These are phyloP conservation scores for Ceratocystis papillata DNA, from an alignment of 2,329 filamentous ascomycete species.

Conservation along the genomic window DNA sequence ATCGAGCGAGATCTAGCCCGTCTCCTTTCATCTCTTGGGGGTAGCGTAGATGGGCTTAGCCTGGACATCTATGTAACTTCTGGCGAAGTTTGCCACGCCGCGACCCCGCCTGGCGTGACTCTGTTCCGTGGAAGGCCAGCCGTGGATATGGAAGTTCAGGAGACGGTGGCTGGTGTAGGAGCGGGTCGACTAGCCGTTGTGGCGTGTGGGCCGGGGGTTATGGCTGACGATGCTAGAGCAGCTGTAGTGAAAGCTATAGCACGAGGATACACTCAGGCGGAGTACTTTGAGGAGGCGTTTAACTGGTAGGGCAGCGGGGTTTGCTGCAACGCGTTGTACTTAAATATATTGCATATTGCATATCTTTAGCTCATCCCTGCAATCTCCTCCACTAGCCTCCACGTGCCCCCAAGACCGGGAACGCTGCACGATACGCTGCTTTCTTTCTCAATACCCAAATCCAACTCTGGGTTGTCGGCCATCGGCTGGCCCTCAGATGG, in stretches of 20 bases:
- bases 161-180: slow-evolving; percentile 26
- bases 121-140: slow-evolving; percentile 31
- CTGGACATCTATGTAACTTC: slow-evolving; percentile 34
- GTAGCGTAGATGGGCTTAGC: not conserved
- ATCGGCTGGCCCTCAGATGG: not conserved
- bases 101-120: slow-evolving; percentile 25
- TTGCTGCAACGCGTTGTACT: not conserved
- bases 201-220: slow-evolving; percentile 37
- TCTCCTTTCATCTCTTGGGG: not conserved
- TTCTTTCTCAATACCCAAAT: not conserved
- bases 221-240: slow-evolving; percentile 37
- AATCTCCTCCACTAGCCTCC: slow-evolving; percentile 19
- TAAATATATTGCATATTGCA: not conserved
- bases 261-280: slow-evolving; percentile 28
- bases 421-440: slow-evolving; percentile 1
- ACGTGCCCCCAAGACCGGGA: slow-evolving; percentile 14
- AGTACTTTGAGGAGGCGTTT: slow-evolving; percentile 38
- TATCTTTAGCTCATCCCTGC: slow-evolving; percentile 1
- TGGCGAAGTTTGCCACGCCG: not conserved
- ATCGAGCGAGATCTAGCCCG: slow-evolving; percentile 27
- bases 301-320: slow-evolving; percentile 31
- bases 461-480: not conserved
- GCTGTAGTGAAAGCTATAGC: slow-evolving; percentile 32
- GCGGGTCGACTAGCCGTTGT: slow-evolving; percentile 34
- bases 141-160: slow-evolving; percentile 30